Percentiles rank a stretch among this genome's conserved stretches.
Evolutionary conservation across 176 grass and related monocot genomes (phyloP).

Genomic region (Musa beccarii): DNA sequence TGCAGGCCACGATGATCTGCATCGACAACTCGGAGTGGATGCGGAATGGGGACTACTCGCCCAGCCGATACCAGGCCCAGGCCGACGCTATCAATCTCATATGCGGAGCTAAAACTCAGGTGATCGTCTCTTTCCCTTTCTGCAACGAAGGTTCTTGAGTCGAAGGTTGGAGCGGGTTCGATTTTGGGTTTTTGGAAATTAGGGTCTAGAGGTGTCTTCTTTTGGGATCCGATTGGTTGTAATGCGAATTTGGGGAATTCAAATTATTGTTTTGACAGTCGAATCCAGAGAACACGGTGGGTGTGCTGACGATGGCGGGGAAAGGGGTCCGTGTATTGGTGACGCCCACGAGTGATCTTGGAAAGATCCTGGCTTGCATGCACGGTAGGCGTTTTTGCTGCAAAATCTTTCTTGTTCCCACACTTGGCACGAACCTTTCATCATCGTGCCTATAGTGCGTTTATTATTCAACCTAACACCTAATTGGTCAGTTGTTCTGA

Average conservation of each 20-base stretch:
- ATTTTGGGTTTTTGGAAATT: not conserved
- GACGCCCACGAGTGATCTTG: conserved; percentile 96
- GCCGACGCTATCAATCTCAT: conserved; percentile 91
- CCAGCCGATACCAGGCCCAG: conserved; percentile 86
- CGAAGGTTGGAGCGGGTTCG: not conserved
- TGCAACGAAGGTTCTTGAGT: not conserved
- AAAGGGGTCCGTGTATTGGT: conserved; percentile 93
- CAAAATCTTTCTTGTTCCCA: not conserved
- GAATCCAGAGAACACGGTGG: conserved; percentile 98
- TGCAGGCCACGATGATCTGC: conserved; percentile 97
- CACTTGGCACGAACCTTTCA: too few species aligned
- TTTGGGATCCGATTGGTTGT: not conserved
- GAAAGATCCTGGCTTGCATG: conserved; percentile 98
- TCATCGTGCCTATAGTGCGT: too few species aligned
- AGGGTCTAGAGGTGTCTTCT: not conserved
- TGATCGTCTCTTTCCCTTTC: conserved; percentile 6
- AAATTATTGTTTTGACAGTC: conserved; percentile 50
- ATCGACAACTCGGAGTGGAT: conserved; percentile 99
- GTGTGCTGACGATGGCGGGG: conserved; percentile 95
- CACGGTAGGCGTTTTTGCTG: conserved; percentile 44
- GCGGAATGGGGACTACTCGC: conserved; percentile 91
- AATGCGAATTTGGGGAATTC: not conserved
- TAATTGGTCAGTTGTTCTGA: too few species aligned
- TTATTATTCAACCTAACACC: too few species aligned
- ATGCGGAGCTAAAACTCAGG: conserved; percentile 95